Conservation (phyloP, 2,329 filamentous ascomycete species). For the Aspergillus sergii region DNA sequence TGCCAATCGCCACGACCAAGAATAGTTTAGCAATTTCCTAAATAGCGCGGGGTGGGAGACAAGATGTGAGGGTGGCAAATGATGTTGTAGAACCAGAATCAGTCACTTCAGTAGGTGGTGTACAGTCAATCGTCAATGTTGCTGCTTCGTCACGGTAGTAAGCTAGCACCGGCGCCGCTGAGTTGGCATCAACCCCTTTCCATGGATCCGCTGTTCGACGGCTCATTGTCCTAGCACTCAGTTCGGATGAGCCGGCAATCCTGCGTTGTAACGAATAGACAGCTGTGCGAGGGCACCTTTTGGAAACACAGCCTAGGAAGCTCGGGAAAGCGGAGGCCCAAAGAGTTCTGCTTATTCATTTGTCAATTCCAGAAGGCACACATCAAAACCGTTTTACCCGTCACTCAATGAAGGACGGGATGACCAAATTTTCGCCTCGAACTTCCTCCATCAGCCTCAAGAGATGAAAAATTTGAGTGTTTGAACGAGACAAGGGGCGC, state of each 20-base stretch:
- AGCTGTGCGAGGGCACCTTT: constrained; percentile 12
- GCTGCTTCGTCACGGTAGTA: constrained; percentile 23
- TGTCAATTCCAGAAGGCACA: constrained; percentile 14
- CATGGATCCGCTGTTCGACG: constrained; percentile 27
- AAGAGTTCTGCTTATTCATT: constrained; percentile 14
- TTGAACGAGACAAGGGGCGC: constrained; percentile 39
- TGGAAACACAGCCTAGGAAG: constrained; percentile 15
- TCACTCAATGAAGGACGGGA: constrained; percentile 19
- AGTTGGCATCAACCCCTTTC: constrained; percentile 34
- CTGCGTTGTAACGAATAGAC: constrained; percentile 21
- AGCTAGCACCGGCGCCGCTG: constrained; percentile 25
- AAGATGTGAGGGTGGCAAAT: constrained; percentile 33
- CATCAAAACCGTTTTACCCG: constrained; percentile 15
- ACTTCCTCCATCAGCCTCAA: constrained; percentile 26
- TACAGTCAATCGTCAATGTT: constrained; percentile 17
- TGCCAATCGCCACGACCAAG: constrained; percentile 27
- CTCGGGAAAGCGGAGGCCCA: constrained; percentile 21
- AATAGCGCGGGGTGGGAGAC: constrained; percentile 28
- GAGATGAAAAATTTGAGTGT: constrained; percentile 27
- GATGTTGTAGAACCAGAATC: constrained; percentile 26
- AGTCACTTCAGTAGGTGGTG: constrained; percentile 23
- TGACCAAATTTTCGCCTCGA: constrained; percentile 25
- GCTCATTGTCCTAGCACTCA: constrained; percentile 20
- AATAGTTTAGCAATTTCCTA: constrained; percentile 22
- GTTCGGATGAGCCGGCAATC: constrained; percentile 27